Base-by-base conservation (phyloP, 345 rosid genomes). In the Toxicodendron radicans region DNA sequence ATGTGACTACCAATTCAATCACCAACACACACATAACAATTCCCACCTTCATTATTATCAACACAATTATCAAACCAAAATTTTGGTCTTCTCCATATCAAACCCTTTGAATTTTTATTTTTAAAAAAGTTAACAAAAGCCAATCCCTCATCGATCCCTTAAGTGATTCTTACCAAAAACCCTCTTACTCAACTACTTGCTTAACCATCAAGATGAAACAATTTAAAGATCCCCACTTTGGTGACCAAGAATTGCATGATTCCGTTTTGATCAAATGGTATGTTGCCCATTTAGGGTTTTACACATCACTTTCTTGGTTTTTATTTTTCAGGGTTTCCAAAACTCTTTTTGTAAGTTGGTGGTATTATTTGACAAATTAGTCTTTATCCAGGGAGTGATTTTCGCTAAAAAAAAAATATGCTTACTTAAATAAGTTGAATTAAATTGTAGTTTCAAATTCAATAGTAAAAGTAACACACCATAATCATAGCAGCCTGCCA, bases 1-100 rank as follows among this genome's bases (percentile, higher is more conserved):
- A 41, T 23, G 78, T 79, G 85, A 81, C 87, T 46, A 63, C 74
- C 70, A 66, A 75, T 75, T 58, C 89, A 83, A 85, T 88, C 86
- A 70, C 81, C 71, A 76, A 83, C 81, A 68, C 71, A 76, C 84
- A 82, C 80, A 60, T 73, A 64, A 7, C 57, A 16, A 23, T 45
- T 72, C 77, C 53, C 48, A 63, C 70, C 82, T 38, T 38, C 43
- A 72, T 80, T 48, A 77, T 80, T 53, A 80, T 67, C 75, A 68
- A 8, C 78, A 69, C 79, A 51, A 38, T 38, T 41, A 49, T 20
- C 76, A 10, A 68, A 76, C 11, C 23, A 33, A 67, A 43, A 54
- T 76, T 13, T 51, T 61, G 73, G 64, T 80, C 80, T 80, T 81
- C 85, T 81, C 79, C 76, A 18, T 67, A 70, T 59, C 78, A 74